Evolutionary conservation across 371 early-diverging fungal genomes (phyloP), one percentile per base, ranked within the genome.

Genomic region (Apophysomyces ossiformis): DNA sequence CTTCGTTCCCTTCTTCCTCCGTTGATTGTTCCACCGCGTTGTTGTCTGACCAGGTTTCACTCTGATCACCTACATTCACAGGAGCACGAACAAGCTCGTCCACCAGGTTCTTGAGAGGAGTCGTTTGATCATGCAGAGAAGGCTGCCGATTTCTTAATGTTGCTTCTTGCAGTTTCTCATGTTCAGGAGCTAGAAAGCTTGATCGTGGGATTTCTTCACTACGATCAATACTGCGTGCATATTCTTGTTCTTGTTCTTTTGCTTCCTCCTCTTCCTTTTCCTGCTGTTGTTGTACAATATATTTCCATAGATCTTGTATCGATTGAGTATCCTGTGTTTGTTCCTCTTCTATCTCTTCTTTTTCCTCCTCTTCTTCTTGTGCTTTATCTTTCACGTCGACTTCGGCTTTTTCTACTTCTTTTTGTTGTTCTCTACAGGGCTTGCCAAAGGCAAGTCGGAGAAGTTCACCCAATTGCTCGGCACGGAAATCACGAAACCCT

Each of bases 221-320:
- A 26, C 32, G 32, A 26, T 26, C 32, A 26, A 26, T 26, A 26
- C 2, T 26, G 32, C 2, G 32, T 26, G 32, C 32, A 26, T 26
- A 26, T 26, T 26, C 32, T 26, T 26, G 44, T 38, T 65, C 57
- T 26, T 32, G 57, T 59, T 70, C 58, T 4, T 58, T 16, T 1
- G 60, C n/a, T 7, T 60, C 45, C 6, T 7, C 38, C 37, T 61
- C 58, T 35, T 63, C 46, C 26, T 60, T 44, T 50, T 72, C 45
- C 9, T 72, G 65, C 36, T 69, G 62, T 12, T 60, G 41, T 37
- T 69, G 69, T 21, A 58, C 38, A 54, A 63, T 57, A 15, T 66
- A 57, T 12, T 65, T 59, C 73, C 58, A 71, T 47, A 66, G 61
- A 41, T 58, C 66, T 4, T 64, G 56, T 32, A 58, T n/a, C 26